Conservation (phyloP, 2,329 filamentous ascomycete genomes). For the Penicillium capsulatum region DNA sequence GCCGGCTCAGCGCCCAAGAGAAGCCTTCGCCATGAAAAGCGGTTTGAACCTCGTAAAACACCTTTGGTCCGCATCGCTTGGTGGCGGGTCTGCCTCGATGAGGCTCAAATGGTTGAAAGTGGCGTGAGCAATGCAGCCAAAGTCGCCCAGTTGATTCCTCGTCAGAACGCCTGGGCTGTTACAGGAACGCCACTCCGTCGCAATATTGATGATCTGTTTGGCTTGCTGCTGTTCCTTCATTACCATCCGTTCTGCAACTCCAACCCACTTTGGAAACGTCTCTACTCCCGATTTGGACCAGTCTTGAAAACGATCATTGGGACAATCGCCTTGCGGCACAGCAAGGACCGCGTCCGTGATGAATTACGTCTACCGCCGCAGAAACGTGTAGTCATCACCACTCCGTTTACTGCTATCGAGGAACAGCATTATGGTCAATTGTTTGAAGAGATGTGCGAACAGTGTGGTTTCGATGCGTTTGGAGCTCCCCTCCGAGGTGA, state of each 20-base stretch:
- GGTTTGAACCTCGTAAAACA: conserved; percentile 63
- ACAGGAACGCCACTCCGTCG: conserved; percentile 86
- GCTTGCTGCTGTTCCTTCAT: conserved; percentile 73
- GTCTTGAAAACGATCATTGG: conserved; percentile 67
- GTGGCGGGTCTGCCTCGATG: conserved; percentile 74
- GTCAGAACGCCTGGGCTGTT: conserved; percentile 85
- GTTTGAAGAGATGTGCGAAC: conserved; percentile 69
- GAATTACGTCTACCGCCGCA: conserved; percentile 79
- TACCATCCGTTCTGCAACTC: conserved; percentile 71
- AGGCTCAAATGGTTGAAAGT: conserved; percentile 85
- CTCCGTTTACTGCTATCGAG: conserved; percentile 86
- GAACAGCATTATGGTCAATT: conserved; percentile 80
- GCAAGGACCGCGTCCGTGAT: conserved; percentile 71
- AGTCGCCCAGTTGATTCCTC: conserved; percentile 73
- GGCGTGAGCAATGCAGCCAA: conserved; percentile 78
- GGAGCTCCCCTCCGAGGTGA: conserved; percentile 59
- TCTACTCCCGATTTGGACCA: conserved; percentile 58
- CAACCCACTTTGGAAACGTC: conserved; percentile 61
- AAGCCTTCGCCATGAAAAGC: conserved; percentile 60
- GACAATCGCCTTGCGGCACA: conserved; percentile 74
- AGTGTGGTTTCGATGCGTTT: conserved; percentile 60
- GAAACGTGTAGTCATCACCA: conserved; percentile 78
- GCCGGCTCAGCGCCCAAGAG: conserved; percentile 67
- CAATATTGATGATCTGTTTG: conserved; percentile 71
- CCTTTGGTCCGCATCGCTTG: conserved; percentile 77